Evolutionary conservation across 1,139 yeast species (phyloP).

Genomic region (Saccharomyces pastorianus): DNA sequence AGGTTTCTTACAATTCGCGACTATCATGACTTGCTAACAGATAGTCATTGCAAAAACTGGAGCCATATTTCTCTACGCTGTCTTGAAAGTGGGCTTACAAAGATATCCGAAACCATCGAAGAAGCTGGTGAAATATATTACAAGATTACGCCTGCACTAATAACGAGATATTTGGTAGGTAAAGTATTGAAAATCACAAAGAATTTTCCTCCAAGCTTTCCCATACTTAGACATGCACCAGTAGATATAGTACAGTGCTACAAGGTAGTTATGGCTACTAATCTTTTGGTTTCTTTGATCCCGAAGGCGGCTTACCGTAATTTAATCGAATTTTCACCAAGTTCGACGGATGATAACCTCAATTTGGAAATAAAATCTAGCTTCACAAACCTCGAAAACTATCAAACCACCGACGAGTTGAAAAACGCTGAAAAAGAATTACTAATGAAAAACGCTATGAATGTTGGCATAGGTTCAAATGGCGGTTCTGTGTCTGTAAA

Average conservation of each 20-base stretch:
- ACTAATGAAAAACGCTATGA: conserved; percentile 23
- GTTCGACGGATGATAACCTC: not conserved
- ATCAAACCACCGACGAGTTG: conserved; percentile 7
- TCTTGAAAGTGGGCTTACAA: conserved; percentile 28
- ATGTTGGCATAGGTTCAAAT: conserved; percentile 15
- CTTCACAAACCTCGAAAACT: conserved; percentile 3
- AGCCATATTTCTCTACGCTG: conserved; percentile 10
- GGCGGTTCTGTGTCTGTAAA: conserved; percentile 1
- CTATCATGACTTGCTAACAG: conserved; percentile 30
- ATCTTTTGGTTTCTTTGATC: conserved; percentile 25
- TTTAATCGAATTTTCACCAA: conserved; percentile 7
- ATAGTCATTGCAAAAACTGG: conserved; percentile 22
- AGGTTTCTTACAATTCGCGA: conserved; percentile 30
- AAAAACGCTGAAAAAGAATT: conserved; percentile 19
- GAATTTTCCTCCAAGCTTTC: conserved; percentile 31
- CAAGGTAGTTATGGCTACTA: conserved; percentile 19
- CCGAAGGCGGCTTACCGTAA: conserved; percentile 20
- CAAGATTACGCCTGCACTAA: conserved; percentile 36
- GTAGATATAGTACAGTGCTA: conserved; percentile 14
- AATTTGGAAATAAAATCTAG: not conserved
- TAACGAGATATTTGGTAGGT: conserved; percentile 32
- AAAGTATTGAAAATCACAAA: conserved; percentile 33
- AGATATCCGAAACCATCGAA: conserved; percentile 39
- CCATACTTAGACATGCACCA: conserved; percentile 19
- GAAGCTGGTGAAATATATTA: conserved; percentile 46